These are phyloP conservation scores for Fraxinus excelsior DNA, from an alignment of 257 asterid genomes.

Conservation along the genomic window DNA sequence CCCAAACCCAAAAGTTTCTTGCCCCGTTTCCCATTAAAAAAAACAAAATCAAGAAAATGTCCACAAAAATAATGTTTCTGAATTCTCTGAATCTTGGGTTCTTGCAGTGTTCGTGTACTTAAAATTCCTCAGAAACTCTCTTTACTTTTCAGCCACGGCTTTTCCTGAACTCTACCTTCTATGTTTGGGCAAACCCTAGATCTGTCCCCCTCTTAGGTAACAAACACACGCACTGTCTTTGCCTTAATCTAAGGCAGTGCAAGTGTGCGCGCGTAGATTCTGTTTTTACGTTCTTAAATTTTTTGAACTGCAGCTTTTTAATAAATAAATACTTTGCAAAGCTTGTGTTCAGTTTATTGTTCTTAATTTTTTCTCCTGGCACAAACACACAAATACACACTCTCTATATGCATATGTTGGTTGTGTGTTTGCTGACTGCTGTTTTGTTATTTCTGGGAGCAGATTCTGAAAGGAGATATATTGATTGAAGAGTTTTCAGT, in stretches of 20 bases:
- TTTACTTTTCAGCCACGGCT: constrained; percentile 7
- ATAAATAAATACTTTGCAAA: background rate
- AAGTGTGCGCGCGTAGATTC: constrained; percentile 30
- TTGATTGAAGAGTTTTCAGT: background rate
- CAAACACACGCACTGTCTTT: constrained; percentile 30
- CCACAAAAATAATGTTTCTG: constrained; percentile 35
- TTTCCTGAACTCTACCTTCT: constrained; percentile 32
- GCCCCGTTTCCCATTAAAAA: background rate
- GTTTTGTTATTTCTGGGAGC: background rate
- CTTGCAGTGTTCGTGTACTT: constrained; percentile 34
- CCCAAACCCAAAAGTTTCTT: background rate
- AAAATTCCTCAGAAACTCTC: constrained; percentile 21
- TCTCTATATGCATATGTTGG: background rate
- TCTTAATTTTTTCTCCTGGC: background rate
- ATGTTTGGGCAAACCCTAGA: constrained; percentile 88
- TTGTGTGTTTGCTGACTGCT: background rate
- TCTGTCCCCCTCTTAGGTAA: constrained; percentile 77
- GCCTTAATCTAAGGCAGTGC: constrained; percentile 26
- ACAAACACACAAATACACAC: background rate
- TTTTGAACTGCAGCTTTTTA: background rate
- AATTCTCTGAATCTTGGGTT: constrained; percentile 22
- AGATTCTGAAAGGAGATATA: background rate
- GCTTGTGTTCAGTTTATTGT: background rate
- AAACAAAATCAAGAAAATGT: constrained; percentile 29
- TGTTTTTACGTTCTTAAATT: background rate